Evolutionary conservation across 2,329 filamentous ascomycete genomes (phyloP).

Genomic region (Stagonosporopsis cucurbitacearum): DNA sequence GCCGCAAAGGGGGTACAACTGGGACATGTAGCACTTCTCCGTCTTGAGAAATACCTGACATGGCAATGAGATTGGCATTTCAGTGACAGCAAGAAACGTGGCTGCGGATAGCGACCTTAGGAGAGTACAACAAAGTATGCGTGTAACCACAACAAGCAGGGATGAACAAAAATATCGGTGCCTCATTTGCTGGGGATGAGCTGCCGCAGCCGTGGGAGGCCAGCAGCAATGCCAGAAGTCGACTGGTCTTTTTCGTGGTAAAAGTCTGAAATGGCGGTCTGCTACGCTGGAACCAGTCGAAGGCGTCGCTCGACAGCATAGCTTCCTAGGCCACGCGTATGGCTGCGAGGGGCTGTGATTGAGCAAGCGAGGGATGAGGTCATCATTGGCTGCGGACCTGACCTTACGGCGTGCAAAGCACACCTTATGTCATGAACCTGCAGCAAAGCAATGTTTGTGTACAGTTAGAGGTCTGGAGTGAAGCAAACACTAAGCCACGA

Average conservation of each 20-base stretch:
- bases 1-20: conserved; percentile 27
- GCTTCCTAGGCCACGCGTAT: conserved; percentile 17
- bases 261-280: conserved; percentile 40
- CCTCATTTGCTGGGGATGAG: conserved; percentile 24
- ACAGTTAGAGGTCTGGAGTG: conserved; percentile 17
- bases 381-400: conserved; percentile 3
- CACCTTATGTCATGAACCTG: neutral
- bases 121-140: conserved; percentile 19
- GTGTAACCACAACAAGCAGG: conserved; percentile 29
- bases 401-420: neutral
- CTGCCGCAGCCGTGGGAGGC: conserved; percentile 20
- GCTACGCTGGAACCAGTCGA: conserved; percentile 21
- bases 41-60: conserved; percentile 19
- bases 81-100: conserved; percentile 40
- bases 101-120: conserved; percentile 21
- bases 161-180: conserved; percentile 13
- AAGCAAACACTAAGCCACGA: conserved; percentile 30
- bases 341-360: conserved; percentile 14
- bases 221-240: conserved; percentile 13
- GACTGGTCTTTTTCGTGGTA: conserved; percentile 21
- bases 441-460: conserved; percentile 20
- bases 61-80: conserved; percentile 24
- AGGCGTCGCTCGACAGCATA: conserved; percentile 12
- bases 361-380: conserved; percentile 14
- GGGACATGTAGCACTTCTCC: conserved; percentile 25